Base-by-base conservation (phyloP, 345 rosid genomes). In the Gossypium sturtianum region DNA sequence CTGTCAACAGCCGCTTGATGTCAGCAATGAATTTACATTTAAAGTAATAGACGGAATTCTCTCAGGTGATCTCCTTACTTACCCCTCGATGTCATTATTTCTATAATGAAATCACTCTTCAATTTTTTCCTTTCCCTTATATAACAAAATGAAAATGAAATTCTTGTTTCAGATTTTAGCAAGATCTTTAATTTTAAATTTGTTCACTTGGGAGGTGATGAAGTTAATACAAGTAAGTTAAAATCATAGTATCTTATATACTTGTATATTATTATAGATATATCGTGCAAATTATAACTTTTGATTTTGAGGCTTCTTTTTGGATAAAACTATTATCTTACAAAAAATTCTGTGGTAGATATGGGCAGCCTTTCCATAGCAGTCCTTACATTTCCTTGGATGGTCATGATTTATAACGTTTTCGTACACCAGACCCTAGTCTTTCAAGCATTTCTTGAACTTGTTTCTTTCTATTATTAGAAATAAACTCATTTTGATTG, bases 181-280 rank as follows among this genome's bases (percentile, higher is more conserved):
- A 91, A 89, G 88, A 79, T 91, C 83, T 90, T 90, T 66, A 85
- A 87, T 76, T 91, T 81, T 82, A 89, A 81, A 80, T 89, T 89
- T 57, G 81, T 89, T 51, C 96, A 91, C 74, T 81, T 91, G 89
- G 96, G 96, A 69, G 96, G 96, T n/a, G 96, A 91, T 66, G 96
- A 91, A 84, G 96, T 91, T 45, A 49, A 89, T 62, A 84, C 93
- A 79, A 81, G 96, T 91, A 84, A 84, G 81, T 72, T 74, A 5
- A 52, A 57, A 66, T 53, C 34, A 70, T 25, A 57, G 44, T 68
- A 49, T 15, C 43, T 48, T 15, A 27, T 27, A 10, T 27, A 12
- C 22, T 48, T 25, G 9, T 44, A 68, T 49, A 47, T 15, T 22
- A 66, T 67, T 48, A 48, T 68, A 9, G 22, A 48, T 68, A 48